Evolutionary conservation across 1,284 basidiomycete species (phyloP).

Genomic region (Cerrena zonata): DNA sequence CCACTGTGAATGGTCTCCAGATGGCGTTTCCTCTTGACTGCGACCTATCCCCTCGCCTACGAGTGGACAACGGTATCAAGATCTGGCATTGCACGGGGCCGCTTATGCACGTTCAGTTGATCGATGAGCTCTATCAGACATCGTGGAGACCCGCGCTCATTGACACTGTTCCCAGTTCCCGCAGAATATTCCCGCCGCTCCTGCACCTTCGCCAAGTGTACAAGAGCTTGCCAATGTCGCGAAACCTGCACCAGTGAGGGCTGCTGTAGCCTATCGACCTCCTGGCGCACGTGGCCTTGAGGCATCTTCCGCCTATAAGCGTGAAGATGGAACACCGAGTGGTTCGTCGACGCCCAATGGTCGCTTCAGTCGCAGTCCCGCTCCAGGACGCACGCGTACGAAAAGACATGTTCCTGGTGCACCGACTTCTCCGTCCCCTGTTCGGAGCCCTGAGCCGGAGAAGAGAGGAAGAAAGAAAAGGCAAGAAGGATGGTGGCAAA

Average conservation of each 20-base stretch:
- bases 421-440: constrained; percentile 43
- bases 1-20: constrained; percentile 91
- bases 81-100: constrained; percentile 90
- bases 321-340: constrained; percentile 65
- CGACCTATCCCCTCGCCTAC: constrained; percentile 89
- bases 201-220: constrained; percentile 61
- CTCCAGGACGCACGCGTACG: constrained; percentile 39
- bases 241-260: constrained; percentile 50
- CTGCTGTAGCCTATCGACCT: constrained; percentile 82
- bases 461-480: constrained; percentile 54
- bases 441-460: constrained; percentile 32
- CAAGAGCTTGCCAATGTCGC: constrained; percentile 32
- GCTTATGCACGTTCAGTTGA: constrained; percentile 71
- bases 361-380: constrained; percentile 55
- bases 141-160: constrained; percentile 76
- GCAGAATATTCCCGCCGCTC: constrained; percentile 66
- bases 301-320: constrained; percentile 80
- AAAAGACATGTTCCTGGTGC: constrained; percentile 67
- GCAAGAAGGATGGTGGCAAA: constrained; percentile 46
- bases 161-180: constrained; percentile 72
- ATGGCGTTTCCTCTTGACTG: constrained; percentile 91
- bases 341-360: constrained; percentile 58
- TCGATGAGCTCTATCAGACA: constrained; percentile 85
- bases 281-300: constrained; percentile 85
- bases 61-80: constrained; percentile 96